phyloP scores from a whole-genome alignment of 192 early-diverging fungal genomes.

The Jimgerdemannia flammicorona region DNA sequence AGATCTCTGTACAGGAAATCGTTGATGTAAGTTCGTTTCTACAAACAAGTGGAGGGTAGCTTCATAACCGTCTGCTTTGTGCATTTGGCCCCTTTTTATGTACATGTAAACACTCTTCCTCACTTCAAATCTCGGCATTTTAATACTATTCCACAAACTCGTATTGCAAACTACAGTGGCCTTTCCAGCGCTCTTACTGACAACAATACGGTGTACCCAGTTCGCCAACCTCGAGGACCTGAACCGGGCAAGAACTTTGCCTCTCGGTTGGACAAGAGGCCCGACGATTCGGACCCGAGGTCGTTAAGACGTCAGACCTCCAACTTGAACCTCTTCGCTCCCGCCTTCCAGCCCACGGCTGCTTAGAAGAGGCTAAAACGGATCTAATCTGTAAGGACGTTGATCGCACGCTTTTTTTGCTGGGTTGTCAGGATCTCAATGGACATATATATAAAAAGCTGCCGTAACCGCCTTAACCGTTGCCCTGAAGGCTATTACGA shows the following conservation, averaged over 20 bases:
- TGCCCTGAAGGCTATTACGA: not conserved
- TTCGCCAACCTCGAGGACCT: conserved; percentile 72
- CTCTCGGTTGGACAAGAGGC: conserved; percentile 39
- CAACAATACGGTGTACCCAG: conserved; percentile 59
- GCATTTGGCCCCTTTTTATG: not conserved
- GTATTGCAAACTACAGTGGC: conserved; percentile 39
- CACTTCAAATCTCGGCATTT: conserved; percentile 10
- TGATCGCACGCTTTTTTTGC: not conserved
- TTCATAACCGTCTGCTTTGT: not conserved
- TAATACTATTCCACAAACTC: conserved; percentile 40
- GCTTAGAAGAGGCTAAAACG: not conserved
- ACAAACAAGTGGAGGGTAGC: not conserved
- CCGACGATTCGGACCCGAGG: conserved; percentile 3
- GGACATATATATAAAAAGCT: not conserved
- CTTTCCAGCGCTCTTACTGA: conserved; percentile 45
- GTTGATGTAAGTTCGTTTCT: conserved; percentile 23
- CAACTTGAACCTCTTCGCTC: conserved; percentile 13
- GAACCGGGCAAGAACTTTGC: conserved; percentile 70
- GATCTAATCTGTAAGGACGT: not conserved
- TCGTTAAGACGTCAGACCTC: conserved; percentile 9
- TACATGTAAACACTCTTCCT: not conserved
- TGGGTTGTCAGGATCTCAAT: not conserved
- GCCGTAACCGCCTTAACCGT: not conserved
- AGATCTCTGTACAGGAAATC: conserved; percentile 23
- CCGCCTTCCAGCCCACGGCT: conserved; percentile 12